Evolutionary conservation across 1,284 basidiomycete species (phyloP).

Genomic region (Laetiporus sulphureus): DNA sequence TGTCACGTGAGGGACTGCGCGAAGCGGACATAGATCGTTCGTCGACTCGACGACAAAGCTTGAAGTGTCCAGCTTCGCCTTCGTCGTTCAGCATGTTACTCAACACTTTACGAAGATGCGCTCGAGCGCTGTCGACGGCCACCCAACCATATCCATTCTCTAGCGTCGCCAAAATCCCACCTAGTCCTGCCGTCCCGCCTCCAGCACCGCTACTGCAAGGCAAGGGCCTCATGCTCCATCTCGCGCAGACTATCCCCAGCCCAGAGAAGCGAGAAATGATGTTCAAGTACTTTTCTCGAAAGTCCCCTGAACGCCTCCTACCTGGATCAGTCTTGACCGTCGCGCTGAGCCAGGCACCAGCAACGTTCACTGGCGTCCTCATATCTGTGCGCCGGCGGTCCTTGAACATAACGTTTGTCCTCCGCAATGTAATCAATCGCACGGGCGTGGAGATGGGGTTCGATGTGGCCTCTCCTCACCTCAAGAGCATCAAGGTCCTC

Average conservation of each 20-base stretch:
- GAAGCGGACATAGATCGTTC: too few species aligned
- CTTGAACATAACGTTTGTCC: constrained; percentile 73
- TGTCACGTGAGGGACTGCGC: too few species aligned
- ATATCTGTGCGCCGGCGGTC: constrained; percentile 77
- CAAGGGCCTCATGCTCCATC: constrained; percentile 74
- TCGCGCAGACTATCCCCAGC: constrained; percentile 59
- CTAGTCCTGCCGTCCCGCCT: constrained; percentile 37
- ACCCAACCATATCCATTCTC: constrained; percentile 67
- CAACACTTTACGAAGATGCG: constrained; percentile 20
- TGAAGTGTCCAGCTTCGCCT: too few species aligned
- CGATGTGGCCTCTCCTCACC: constrained; percentile 75
- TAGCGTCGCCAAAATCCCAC: constrained; percentile 51
- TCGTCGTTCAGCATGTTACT: constrained; percentile 19
- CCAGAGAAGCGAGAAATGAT: constrained; percentile 66
- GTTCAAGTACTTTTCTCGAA: constrained; percentile 61
- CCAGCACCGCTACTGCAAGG: constrained; percentile 51
- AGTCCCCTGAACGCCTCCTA: constrained; percentile 57
- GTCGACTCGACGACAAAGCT: too few species aligned
- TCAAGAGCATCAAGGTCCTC: constrained; percentile 80
- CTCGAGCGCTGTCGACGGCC: constrained; percentile 40
- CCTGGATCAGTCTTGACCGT: constrained; percentile 82
- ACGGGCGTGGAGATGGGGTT: constrained; percentile 90
- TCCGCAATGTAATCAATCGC: constrained; percentile 84
- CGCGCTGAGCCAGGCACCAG: constrained; percentile 63
- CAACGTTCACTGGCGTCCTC: constrained; percentile 81